Conservation (phyloP, 2,329 filamentous ascomycete genomes). For the Xylaria digitata region DNA sequence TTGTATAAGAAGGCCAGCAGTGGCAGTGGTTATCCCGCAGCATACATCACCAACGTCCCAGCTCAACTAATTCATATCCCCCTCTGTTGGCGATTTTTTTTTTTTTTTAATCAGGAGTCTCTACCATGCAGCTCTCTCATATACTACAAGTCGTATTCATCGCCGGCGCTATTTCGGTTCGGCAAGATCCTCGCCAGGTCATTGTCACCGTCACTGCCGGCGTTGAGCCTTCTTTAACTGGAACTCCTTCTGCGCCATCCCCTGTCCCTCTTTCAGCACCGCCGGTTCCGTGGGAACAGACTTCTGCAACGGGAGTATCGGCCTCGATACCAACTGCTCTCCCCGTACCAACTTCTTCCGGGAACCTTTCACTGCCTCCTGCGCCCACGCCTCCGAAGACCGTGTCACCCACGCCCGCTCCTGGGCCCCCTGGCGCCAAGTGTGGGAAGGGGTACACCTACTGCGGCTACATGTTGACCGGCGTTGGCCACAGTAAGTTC, state of each 20-base stretch:
- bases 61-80: not conserved
- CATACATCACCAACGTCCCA: not conserved
- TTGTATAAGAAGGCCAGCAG: constrained; percentile 16
- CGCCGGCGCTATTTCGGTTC: constrained; percentile 32
- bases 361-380: constrained; percentile 17
- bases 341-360: constrained; percentile 13
- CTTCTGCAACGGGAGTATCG: not conserved
- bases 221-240: not conserved
- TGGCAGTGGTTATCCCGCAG: no score
- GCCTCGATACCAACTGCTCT: not conserved
- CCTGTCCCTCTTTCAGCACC: constrained; percentile 28
- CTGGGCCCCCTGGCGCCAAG: constrained; percentile 39
- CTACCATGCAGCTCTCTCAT: constrained; percentile 38
- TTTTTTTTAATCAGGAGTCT: not conserved
- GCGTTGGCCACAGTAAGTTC: constrained; percentile 47
- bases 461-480: constrained; percentile 49
- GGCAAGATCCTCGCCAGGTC: constrained; percentile 33
- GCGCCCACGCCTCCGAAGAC: constrained; percentile 12
- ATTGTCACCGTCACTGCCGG: constrained; percentile 34
- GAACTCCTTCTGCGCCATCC: constrained; percentile 11
- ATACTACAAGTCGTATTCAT: constrained; percentile 37
- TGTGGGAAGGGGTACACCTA: constrained; percentile 52
- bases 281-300: constrained; percentile 34
- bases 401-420: constrained; percentile 17
- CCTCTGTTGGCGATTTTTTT: not conserved